Evolutionary conservation across 2,329 filamentous ascomycete species (phyloP), one percentile per base, ranked within the genome.

Genomic region (Fusarium transvaalense): DNA sequence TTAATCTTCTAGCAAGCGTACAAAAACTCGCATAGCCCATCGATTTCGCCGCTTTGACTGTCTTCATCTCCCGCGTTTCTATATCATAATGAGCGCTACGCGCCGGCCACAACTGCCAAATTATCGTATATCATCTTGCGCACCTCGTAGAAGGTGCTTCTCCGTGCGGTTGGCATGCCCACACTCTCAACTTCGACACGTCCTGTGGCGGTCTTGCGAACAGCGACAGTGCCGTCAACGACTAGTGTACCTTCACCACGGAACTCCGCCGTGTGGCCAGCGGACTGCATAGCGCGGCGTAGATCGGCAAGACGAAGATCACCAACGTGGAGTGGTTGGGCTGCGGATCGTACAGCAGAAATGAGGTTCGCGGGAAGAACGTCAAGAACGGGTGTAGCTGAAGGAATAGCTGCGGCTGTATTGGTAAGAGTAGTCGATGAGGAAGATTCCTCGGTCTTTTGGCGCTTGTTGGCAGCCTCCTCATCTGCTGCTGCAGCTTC

Each of bases 71-170:
- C 37, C 29, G 32, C 14, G 15, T 56, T 55, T 56, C 23, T 21
- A 25, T 15, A 19, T 21, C 21, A 21, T 10, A 21, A 23, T 14
- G 3, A 8, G 19, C 19, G 37, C 60, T 61, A 92, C 48, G 85
- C 87, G 45, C 92, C 92, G 17, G 91, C 91, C 69, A 99, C 94
- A 62, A 98, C 93, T 34, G 96, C 96, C 76, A 99, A 80, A 10
- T 93, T 94, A 71, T 97, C 93, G 78, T 99, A 99, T 69, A 99
- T 97, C 79, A 92, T 94, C 80, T 85, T 90, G 81, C 93, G 93
- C 12, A 98, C 95, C 53, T 92, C 92, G 75, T 93, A 92, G 76
- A 97, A 97, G 35, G 92, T 94, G 60, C 88, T 88, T 51, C 84
- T 71, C 62, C 76, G 71, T n/a, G 70, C 72, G 1, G 71, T 74